Base-by-base conservation (phyloP, 2,329 filamentous ascomycete species). In the Aspergillus neoniger region DNA sequence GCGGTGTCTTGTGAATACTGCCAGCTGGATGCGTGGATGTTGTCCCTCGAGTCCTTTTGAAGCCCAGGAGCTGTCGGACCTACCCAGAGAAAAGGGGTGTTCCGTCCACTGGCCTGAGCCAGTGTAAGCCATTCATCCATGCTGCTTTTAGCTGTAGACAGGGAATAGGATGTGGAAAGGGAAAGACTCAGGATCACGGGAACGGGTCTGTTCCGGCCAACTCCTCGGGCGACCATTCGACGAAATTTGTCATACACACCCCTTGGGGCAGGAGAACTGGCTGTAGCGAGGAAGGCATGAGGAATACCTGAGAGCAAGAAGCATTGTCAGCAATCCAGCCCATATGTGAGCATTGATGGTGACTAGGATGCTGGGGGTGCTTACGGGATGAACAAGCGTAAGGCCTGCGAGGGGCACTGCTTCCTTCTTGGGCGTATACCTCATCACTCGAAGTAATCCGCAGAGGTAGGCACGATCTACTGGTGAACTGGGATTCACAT, bases 31-130 rank as follows among this genome's bases (percentile, higher is more conserved):
- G 72, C 71, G 60, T 75, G 69, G 41, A 67, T 62, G 49, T 72
- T 70, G 51, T 69, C 67, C 23, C 60, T 57, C 7, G 64, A 59
- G 17, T 71, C 69, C 28, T 76, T 74, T 32, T 75, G 69, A 59
- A 76, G 74, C 19, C 74, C 75, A 9, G 75, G 71, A 6, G 76
- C 75, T 23, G 71, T 73, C 21, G 78, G 78, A 5, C 78, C 75
- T 15, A 81, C 59, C 72, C 78, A 79, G 17, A 81, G 72, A 64
- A 80, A 77, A 4, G 79, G 78, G 3, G 75, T 74, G 38, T 75
- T 77, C 12, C 74, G 71, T 58, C 72, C 69, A 10, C 72, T 76
- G 25, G 67, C 63, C 55, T 72, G 67, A 8, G 77, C 74, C 4
- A 79, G 63, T 9, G 61, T 60, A 19, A 74, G 67, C 76, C 78